phyloP scores from a whole-genome alignment of 2,329 filamentous ascomycete species.

The Escovopsis sp. region DNA sequence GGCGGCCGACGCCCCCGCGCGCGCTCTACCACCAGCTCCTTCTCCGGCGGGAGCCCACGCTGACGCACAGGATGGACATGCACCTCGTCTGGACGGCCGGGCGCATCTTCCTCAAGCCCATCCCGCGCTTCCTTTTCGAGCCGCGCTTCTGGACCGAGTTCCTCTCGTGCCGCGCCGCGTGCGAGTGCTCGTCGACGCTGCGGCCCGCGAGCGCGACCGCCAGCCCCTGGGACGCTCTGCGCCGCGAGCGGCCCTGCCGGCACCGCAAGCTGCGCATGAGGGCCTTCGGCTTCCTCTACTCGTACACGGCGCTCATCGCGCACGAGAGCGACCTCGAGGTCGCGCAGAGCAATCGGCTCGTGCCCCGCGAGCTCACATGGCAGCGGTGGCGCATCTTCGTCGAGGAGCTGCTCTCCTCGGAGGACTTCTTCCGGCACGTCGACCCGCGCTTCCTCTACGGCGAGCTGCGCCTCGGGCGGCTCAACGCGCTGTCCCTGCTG shows the following conservation, averaged over 20 bases:
- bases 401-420: background rate
- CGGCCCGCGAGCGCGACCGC: background rate
- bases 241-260: background rate
- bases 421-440: background rate
- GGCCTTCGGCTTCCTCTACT: constrained; percentile 3
- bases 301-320: constrained; percentile 2
- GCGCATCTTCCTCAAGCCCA: constrained; percentile 3
- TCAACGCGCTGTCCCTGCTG: constrained; percentile 2
- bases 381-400: constrained; percentile 1
- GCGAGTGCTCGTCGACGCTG: background rate
- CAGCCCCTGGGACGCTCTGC: background rate
- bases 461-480: constrained; percentile 1
- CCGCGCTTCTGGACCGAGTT: constrained; percentile 1
- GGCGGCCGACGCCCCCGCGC: background rate
- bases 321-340: constrained; percentile 3
- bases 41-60: constrained; percentile 1
- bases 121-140: constrained; percentile 3
- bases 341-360: background rate
- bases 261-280: background rate
- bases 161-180: background rate
- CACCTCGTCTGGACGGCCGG: constrained; percentile 2
- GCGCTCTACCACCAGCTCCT: constrained; percentile 3
- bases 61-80: constrained; percentile 3
- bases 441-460: constrained; percentile 5
- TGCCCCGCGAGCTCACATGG: background rate